These are phyloP conservation scores for Yamadazyma paraphyllophila DNA, from an alignment of 805 yeast genomes.

Conservation along the genomic window DNA sequence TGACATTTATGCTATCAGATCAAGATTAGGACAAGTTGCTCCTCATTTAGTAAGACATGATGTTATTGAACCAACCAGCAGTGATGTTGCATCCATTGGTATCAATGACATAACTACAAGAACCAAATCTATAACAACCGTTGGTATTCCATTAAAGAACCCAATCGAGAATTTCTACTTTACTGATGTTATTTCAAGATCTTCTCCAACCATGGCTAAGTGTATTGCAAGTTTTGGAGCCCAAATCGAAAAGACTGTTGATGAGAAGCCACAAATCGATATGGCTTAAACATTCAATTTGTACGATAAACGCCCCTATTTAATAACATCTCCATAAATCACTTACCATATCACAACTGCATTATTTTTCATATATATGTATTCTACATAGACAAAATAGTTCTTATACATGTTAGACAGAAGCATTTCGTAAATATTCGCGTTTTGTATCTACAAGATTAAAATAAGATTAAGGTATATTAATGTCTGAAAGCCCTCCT, in stretches of 20 bases:
- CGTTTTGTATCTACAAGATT: not conserved
- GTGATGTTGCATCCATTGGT: conserved; percentile 57
- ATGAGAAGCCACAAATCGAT: conserved; percentile 44
- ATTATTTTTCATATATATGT: conserved; percentile 3
- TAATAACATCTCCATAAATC: not conserved
- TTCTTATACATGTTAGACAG: conserved; percentile 5
- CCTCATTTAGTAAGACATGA: conserved; percentile 80
- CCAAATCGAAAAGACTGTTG: conserved; percentile 57
- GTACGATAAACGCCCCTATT: not conserved
- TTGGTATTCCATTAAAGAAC: conserved; percentile 54
- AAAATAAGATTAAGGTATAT: not conserved
- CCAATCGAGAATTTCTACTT: conserved; percentile 83
- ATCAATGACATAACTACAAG: conserved; percentile 43
- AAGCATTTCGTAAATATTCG: not conserved
- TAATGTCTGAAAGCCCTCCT: not conserved
- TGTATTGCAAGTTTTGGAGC: conserved; percentile 74
- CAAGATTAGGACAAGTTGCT: conserved; percentile 71
- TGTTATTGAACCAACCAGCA: conserved; percentile 64
- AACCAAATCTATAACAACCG: conserved; percentile 35
- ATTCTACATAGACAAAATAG: conserved; percentile 7
- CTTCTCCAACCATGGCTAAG: conserved; percentile 88
- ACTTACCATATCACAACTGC: conserved; percentile 2
- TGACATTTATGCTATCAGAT: conserved; percentile 63
- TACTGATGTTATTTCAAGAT: conserved; percentile 83
- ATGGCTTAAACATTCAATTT: conserved; percentile 16